Conservation (phyloP, 805 yeast genomes). For the Candida xiaguanensis region DNA sequence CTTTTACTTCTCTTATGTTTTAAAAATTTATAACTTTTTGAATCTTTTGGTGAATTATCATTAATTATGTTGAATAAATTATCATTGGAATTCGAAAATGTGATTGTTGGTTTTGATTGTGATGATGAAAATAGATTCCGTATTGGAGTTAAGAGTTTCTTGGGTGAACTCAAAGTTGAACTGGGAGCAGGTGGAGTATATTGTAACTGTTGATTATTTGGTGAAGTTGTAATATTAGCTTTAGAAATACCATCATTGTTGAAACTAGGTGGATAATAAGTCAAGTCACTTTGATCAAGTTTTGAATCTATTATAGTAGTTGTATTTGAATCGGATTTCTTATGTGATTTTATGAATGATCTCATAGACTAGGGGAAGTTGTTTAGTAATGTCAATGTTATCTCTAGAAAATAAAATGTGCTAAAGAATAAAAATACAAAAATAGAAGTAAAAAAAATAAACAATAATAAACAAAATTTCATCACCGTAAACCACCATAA, state of each 20-base stretch:
- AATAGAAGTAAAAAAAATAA: neutral
- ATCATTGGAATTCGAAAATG: conserved; percentile 3
- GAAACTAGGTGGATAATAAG: neutral
- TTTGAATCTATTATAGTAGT: conserved; percentile 7
- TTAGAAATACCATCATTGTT: neutral
- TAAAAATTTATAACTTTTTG: conserved; percentile 1
- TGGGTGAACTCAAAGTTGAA: conserved; percentile 25
- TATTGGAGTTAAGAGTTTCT: conserved; percentile 35
- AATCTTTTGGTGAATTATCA: conserved; percentile 4
- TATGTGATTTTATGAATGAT: conserved; percentile 27
- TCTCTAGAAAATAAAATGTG: neutral
- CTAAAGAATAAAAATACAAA: neutral
- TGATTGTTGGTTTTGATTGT: conserved; percentile 4
- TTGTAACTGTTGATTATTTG: conserved; percentile 15
- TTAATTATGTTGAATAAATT: conserved; percentile 1
- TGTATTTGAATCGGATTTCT: conserved; percentile 15
- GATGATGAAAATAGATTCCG: conserved; percentile 25
- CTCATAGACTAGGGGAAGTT: conserved; percentile 15
- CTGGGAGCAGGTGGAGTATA: conserved; percentile 16
- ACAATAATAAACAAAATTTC: neutral
- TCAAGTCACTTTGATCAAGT: neutral
- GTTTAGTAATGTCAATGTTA: neutral
- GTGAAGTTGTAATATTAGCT: conserved; percentile 20
- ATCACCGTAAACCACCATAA: no score
- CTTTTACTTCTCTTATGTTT: conserved; percentile 4